Conservation (phyloP, 1,284 basidiomycete genomes). For the Stereum hirsutum region DNA sequence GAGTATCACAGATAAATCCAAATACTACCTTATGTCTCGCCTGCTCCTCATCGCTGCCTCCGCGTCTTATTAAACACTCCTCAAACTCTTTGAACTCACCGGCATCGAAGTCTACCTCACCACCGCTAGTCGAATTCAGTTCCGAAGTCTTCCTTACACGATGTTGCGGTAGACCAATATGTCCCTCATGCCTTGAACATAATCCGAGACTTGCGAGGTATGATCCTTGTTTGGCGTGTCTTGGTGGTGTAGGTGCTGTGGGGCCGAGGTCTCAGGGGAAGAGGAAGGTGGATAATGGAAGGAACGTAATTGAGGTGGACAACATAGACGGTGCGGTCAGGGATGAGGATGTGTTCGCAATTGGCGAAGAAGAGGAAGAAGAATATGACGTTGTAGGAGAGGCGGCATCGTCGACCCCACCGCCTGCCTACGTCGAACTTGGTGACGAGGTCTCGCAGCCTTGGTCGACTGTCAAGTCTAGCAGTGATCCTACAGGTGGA, state of each 20-base stretch:
- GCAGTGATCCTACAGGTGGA: too few relatives aligned
- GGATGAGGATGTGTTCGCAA: conserved; percentile 52
- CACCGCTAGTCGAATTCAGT: background rate
- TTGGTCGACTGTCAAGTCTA: too few relatives aligned
- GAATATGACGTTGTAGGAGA: conserved; percentile 23
- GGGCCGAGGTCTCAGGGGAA: conserved; percentile 9
- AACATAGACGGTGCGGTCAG: conserved; percentile 45
- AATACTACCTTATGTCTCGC: conserved; percentile 42
- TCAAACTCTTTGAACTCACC: background rate
- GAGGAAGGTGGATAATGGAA: background rate
- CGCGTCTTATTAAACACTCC: conserved; percentile 11
- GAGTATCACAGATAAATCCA: background rate
- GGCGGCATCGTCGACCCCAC: too few relatives aligned
- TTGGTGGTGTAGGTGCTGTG: conserved; percentile 45
- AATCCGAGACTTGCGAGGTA: conserved; percentile 56
- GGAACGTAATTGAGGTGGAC: conserved; percentile 8
- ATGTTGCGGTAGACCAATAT: conserved; percentile 55
- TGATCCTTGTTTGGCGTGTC: conserved; percentile 55
- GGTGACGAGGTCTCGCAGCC: too few relatives aligned
- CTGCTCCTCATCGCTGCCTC: conserved; percentile 52
- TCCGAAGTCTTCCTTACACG: conserved; percentile 32
- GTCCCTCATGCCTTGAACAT: conserved; percentile 36
- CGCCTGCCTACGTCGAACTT: too few relatives aligned
- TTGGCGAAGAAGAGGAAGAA: conserved; percentile 54
- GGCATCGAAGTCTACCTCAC: background rate